Percentiles rank a stretch among this genome's conserved stretches.
phyloP scores from a whole-genome alignment of 257 asterid species.

The Mitragyna speciosa region DNA sequence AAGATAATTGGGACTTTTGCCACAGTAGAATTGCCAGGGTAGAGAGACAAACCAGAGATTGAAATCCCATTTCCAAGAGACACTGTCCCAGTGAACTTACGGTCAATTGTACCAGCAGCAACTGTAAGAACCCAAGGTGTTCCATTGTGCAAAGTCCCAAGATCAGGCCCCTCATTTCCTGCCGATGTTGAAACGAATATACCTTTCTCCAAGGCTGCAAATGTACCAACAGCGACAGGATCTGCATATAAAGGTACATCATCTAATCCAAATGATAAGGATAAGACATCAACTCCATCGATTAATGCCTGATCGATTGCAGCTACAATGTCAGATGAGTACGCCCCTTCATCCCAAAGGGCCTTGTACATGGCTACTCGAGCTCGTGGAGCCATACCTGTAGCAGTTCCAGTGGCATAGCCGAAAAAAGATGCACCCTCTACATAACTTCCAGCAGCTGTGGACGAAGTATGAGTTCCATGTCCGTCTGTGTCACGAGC shows the following conservation, averaged over 20 bases:
- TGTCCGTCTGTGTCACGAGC: conserved; percentile 68
- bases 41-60: conserved; percentile 47
- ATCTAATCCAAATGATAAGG: conserved; percentile 59
- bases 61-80: conserved; percentile 48
- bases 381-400: conserved; percentile 63
- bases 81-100: conserved; percentile 47
- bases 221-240: conserved; percentile 59
- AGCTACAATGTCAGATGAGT: conserved; percentile 54
- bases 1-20: conserved; percentile 29
- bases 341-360: conserved; percentile 53
- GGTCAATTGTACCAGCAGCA: conserved; percentile 67
- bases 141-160: conserved; percentile 50
- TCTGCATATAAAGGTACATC: conserved; percentile 43
- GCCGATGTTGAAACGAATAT: conserved; percentile 71
- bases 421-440: conserved; percentile 57
- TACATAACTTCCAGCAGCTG: conserved; percentile 57
- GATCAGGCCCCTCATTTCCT: conserved; percentile 60
- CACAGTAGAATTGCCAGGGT: conserved; percentile 46
- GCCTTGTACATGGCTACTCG: conserved; percentile 71
- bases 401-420: conserved; percentile 57
- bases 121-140: conserved; percentile 77
- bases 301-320: conserved; percentile 65
- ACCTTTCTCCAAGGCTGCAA: conserved; percentile 73
- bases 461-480: conserved; percentile 76
- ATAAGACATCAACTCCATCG: conserved; percentile 62